A percentile compares a stretch with the other conserved stretches of the same genome.
Evolutionary conservation across 2,329 filamentous ascomycete genomes (phyloP).

Genomic region (Fusarium subtropicale): DNA sequence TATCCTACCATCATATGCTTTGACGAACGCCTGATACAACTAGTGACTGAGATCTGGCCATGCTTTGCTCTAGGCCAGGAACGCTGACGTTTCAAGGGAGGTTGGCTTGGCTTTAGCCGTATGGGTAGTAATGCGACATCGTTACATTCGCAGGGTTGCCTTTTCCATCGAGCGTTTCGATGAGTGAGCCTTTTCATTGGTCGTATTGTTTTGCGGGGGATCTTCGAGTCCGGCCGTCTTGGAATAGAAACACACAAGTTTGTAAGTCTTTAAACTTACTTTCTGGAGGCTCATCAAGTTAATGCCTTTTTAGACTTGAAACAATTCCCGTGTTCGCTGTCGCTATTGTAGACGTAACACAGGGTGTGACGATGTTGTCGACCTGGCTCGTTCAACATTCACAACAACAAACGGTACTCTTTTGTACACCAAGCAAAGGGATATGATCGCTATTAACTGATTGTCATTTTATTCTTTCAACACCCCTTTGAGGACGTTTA

Average conservation of each 20-base stretch:
- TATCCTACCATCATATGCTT: conserved; percentile 31
- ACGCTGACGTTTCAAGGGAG: conserved; percentile 3
- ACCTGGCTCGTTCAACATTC: background rate
- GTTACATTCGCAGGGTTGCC: conserved; percentile 29
- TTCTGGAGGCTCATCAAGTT: background rate
- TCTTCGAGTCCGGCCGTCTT: background rate
- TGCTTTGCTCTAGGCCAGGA: background rate
- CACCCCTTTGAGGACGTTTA: background rate
- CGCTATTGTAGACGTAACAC: background rate
- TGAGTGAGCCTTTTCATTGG: conserved; percentile 20
- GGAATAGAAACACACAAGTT: background rate
- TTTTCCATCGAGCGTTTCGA: conserved; percentile 23
- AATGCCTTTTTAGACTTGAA: background rate
- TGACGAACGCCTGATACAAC: background rate
- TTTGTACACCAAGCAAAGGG: background rate
- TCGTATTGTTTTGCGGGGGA: background rate
- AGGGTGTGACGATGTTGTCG: background rate
- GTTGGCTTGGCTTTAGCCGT: conserved; percentile 10
- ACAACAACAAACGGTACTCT: background rate
- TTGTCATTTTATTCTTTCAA: conserved; percentile 2
- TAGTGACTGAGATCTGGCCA: background rate
- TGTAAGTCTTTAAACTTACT: background rate
- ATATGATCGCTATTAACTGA: background rate
- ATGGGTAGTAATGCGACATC: background rate
- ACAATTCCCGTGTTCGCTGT: background rate